These are phyloP conservation scores for Asterella californica DNA, from an alignment of 225 moss, liverwort and hornwort genomes.

Conservation along the genomic window DNA sequence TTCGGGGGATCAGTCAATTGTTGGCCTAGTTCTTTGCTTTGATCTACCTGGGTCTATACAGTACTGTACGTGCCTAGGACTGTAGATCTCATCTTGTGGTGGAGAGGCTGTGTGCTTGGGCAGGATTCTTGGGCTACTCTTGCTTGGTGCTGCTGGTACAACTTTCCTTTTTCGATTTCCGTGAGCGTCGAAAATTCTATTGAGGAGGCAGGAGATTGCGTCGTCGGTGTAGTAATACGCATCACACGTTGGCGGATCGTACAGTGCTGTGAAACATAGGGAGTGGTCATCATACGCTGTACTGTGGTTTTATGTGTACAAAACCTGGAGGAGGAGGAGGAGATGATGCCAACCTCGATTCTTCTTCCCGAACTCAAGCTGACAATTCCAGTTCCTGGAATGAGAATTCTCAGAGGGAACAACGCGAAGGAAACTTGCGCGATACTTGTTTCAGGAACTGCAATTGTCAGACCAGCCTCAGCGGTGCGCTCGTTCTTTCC, in stretches of 20 bases:
- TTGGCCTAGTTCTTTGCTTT: not conserved
- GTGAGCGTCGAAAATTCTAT: not conserved
- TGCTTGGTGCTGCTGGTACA: not conserved
- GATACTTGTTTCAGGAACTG: not conserved
- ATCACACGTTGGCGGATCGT: constrained; percentile 2
- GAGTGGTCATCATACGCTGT: not conserved
- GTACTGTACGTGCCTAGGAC: not conserved
- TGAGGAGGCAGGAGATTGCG: not conserved
- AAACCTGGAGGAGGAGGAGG: not conserved
- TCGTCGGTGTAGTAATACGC: constrained; percentile 3
- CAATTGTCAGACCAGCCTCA: not conserved
- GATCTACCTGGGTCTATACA: not conserved
- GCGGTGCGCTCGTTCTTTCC: not conserved
- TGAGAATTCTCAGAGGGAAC: not conserved
- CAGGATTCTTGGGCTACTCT: not conserved
- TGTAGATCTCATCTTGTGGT: not conserved
- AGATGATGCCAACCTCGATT: not conserved
- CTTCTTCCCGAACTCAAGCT: not conserved
- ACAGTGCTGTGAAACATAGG: not conserved
- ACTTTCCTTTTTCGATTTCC: not conserved
- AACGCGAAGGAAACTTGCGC: not conserved
- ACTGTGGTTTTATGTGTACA: not conserved
- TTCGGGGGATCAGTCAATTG: not conserved
- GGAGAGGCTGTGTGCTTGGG: not conserved
- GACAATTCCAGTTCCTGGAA: constrained; percentile 8